Evolutionary conservation across 768 basidiomycete genomes (phyloP).

Genomic region (Psilocybe cyanescens): DNA sequence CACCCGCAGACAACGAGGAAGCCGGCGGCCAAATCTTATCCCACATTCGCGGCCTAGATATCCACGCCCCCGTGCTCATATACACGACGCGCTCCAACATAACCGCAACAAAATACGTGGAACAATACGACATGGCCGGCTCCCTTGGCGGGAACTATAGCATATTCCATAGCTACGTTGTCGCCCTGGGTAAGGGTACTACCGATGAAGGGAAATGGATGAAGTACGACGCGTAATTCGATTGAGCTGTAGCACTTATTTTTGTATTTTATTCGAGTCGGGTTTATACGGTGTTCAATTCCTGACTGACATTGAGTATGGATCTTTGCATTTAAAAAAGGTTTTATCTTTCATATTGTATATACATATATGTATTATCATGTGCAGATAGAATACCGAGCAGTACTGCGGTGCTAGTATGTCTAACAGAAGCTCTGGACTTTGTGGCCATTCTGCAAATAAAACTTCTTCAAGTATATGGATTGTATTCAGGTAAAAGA

Average conservation of each 20-base stretch:
- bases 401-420: no score
- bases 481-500: no score
- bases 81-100: slow-evolving; percentile 3
- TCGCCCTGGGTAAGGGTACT: not conserved
- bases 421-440: no score
- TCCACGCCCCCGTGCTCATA: not conserved
- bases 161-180: not conserved
- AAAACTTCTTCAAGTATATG: no score
- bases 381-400: no score
- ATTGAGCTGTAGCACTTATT: not conserved
- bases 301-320: no score
- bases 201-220: not conserved
- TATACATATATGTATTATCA: no score
- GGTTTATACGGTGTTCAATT: no score
- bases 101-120: not conserved
- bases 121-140: slow-evolving; percentile 1
- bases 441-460: no score
- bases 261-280: no score
- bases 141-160: slow-evolving; percentile 1
- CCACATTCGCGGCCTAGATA: not conserved
- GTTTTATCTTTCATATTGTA: no score
- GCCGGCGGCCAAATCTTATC: slow-evolving; percentile 2
- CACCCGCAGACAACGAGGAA: not conserved
- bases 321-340: no score
- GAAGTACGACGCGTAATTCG: slow-evolving; percentile 3